These are phyloP conservation scores for Cokeromyces recurvatus DNA, from an alignment of 371 early-diverging fungal genomes.

Conservation along the genomic window DNA sequence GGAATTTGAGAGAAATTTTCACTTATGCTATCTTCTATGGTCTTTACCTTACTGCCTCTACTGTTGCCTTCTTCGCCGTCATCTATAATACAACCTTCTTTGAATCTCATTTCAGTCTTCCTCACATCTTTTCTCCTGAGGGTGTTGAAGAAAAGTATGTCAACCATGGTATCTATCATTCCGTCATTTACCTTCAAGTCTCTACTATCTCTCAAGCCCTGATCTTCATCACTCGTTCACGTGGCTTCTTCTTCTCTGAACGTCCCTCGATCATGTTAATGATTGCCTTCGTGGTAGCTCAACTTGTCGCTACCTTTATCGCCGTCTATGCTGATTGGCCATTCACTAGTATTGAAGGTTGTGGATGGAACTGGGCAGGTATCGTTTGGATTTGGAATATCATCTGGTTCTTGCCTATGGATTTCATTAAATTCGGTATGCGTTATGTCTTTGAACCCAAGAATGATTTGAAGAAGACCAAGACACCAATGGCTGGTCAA, in stretches of 20 bases:
- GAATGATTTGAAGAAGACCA: slow-evolving; percentile 31
- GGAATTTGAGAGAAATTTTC: slow-evolving; percentile 60
- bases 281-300: slow-evolving; percentile 53
- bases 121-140: slow-evolving; percentile 25
- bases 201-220: slow-evolving; percentile 57
- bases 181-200: slow-evolving; percentile 55
- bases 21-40: slow-evolving; percentile 54
- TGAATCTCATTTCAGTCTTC: slow-evolving; percentile 19
- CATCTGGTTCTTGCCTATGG: slow-evolving; percentile 70
- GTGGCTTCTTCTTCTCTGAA: slow-evolving; percentile 55
- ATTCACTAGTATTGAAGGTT: slow-evolving; percentile 52
- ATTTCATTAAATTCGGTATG: slow-evolving; percentile 73
- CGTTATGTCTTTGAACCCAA: slow-evolving; percentile 52
- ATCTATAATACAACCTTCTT: slow-evolving; percentile 45
- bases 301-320: slow-evolving; percentile 56
- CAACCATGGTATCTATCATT: slow-evolving; percentile 47
- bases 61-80: slow-evolving; percentile 50
- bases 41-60: slow-evolving; percentile 53
- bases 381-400: slow-evolving; percentile 79
- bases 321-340: slow-evolving; percentile 60
- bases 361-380: slow-evolving; percentile 57
- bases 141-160: slow-evolving; percentile 37
- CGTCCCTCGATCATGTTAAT: slow-evolving; percentile 53
- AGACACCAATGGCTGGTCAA: slow-evolving; percentile 30
- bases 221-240: slow-evolving; percentile 62